Evolutionary conservation across 331 rosid species (phyloP), one percentile per base, ranked within the genome.

Genomic region (Phaseolus coccineus): DNA sequence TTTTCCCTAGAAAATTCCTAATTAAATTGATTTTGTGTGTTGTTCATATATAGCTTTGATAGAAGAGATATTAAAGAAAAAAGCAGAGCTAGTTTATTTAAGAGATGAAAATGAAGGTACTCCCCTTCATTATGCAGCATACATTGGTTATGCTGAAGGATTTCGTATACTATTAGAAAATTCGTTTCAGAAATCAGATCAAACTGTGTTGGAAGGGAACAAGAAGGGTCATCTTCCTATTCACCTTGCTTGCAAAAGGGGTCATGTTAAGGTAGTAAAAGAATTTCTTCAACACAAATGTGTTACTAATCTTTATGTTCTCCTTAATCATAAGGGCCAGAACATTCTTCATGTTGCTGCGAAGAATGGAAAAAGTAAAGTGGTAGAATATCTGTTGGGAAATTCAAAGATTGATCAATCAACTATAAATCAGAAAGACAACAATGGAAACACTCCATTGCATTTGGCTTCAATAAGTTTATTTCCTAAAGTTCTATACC

Each of bases 391-490:
- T 15, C 22, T 61, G 2, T 30, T 61, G 22, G 31, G 6, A 28
- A 13, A 30, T 30, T 5, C 4, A 8, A 61, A 61, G 67, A 61
- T 61, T 5, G 14, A 61, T 30, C 1, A 61, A 30, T 61, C 4
- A 4, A 61, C 0, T 5, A 14, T 61, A 61, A 61, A 61, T 3
- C 3, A 30, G 10, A 28, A 61, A 30, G 67, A 61, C 40, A 61
- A 28, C 4, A 8, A 61, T 61, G 67, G 67, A 30, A 61, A 61
- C 42, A 61, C 67, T 4, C 67, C 67, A 14, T 30, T 61, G 67
- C 67, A 61, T 61, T 30, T 61, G 67, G 67, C 67, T 61, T 61
- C 67, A 61, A 28, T 61, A 61, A 61, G 30, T 30, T 28, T 61
- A 30, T 30, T 61, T 30, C 67, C 67, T 1, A 28, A 61, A 3